These are phyloP conservation scores for Volutella citrinella DNA, from an alignment of 2,329 filamentous ascomycete species.

Conservation along the genomic window DNA sequence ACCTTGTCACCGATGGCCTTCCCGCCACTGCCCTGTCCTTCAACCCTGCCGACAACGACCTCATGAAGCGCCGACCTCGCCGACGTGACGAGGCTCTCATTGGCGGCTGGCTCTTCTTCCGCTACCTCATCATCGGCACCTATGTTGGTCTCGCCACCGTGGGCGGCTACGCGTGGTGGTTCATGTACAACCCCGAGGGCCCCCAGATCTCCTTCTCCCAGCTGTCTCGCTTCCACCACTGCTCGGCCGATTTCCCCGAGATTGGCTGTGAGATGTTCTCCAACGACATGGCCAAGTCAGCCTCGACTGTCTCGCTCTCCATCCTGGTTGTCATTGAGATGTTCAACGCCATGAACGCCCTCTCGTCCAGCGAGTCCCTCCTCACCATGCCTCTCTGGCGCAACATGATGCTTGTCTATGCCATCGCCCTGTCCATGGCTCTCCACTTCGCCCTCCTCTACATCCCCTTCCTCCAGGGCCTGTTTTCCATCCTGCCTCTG, in stretches of 20 bases:
- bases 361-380: constrained; percentile 92
- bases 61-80: constrained; percentile 89
- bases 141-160: constrained; percentile 96
- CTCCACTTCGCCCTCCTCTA: constrained; percentile 95
- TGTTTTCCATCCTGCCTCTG: constrained; percentile 90
- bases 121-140: constrained; percentile 92
- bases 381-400: constrained; percentile 94
- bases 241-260: constrained; percentile 78
- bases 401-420: constrained; percentile 98
- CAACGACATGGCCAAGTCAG: constrained; percentile 81
- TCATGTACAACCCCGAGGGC: constrained; percentile 89
- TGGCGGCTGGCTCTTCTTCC: constrained; percentile 93
- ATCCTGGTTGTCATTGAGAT: constrained; percentile 97
- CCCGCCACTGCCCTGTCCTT: constrained; percentile 95
- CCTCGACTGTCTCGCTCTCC: constrained; percentile 88
- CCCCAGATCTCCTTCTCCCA: constrained; percentile 91
- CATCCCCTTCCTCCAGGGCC: constrained; percentile 77
- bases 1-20: constrained; percentile 94
- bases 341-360: constrained; percentile 98
- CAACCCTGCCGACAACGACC: constrained; percentile 97
- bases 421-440: constrained; percentile 87
- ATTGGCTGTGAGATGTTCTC: constrained; percentile 92
- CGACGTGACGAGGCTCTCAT: constrained; percentile 93
- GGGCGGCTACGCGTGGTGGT: constrained; percentile 99
- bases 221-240: constrained; percentile 90